phyloP scores from a whole-genome alignment of 768 basidiomycete genomes.

The Infundibulicybe gibba region DNA sequence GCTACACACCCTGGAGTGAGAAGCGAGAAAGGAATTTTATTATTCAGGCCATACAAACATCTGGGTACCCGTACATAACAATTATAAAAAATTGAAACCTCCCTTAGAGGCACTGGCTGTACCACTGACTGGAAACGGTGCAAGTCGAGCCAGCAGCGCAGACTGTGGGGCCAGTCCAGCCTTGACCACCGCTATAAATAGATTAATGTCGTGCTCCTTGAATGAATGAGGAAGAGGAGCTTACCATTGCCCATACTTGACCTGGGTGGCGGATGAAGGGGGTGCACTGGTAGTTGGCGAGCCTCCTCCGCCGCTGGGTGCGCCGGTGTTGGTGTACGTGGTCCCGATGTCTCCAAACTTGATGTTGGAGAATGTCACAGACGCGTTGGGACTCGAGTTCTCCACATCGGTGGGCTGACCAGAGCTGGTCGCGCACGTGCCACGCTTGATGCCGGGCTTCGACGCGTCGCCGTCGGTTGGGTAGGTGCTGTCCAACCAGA shows the following conservation, averaged over 20 bases:
- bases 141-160: conserved; percentile 26
- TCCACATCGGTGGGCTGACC: conserved; percentile 20
- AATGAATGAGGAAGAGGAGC: conserved; percentile 2
- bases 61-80: no score
- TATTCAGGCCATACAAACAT: no score
- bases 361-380: conserved; percentile 7
- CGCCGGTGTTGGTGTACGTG: conserved; percentile 3
- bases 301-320: not conserved
- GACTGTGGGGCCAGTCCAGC: conserved; percentile 25
- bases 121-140: conserved; percentile 20
- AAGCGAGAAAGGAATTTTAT: no score
- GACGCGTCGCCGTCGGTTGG: conserved; percentile 17
- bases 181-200: conserved; percentile 20
- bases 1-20: no score
- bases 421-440: conserved; percentile 3
- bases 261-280: conserved; percentile 21
- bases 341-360: conserved; percentile 7
- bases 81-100: no score
- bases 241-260: conserved; percentile 34
- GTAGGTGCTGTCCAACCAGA: conserved; percentile 55
- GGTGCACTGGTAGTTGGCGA: not conserved
- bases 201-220: not conserved
- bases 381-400: conserved; percentile 9
- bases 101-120: conserved; percentile 27
- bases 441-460: conserved; percentile 3